phyloP scores from a whole-genome alignment of 805 yeast species.

The Brettanomyces bruxellensis region DNA sequence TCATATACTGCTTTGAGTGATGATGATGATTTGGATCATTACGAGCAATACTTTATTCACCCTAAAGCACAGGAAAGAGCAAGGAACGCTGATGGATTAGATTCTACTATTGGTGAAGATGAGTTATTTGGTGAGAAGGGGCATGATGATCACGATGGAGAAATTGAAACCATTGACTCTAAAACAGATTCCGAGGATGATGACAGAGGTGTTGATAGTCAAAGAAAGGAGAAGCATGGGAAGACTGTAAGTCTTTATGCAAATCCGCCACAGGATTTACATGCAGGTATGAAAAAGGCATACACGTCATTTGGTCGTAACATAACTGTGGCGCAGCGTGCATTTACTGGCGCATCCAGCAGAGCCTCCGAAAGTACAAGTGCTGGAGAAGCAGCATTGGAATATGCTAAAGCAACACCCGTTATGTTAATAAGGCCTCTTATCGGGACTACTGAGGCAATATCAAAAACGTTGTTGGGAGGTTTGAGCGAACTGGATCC shows the following conservation, averaged over 20 bases:
- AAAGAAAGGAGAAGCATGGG: constrained; percentile 17
- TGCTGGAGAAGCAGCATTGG: constrained; percentile 57
- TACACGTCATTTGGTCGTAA: constrained; percentile 64
- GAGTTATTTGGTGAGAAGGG: constrained; percentile 16
- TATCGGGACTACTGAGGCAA: constrained; percentile 88
- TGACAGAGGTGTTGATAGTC: constrained; percentile 5
- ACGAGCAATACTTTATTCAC: too few relatives aligned
- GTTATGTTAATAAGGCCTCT: constrained; percentile 73
- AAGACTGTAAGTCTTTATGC: constrained; percentile 65
- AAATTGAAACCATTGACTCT: constrained; percentile 11
- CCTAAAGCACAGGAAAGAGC: neutral
- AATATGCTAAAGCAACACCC: constrained; percentile 71
- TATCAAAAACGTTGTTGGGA: constrained; percentile 76
- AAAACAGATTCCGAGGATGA: constrained; percentile 13
- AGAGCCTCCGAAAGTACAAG: constrained; percentile 58
- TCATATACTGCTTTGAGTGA: neutral
- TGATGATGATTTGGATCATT: constrained; percentile 2
- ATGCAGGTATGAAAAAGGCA: constrained; percentile 70
- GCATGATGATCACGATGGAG: constrained; percentile 17
- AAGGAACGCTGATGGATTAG: constrained; percentile 15
- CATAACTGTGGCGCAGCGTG: constrained; percentile 53
- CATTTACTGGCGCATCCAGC: constrained; percentile 48
- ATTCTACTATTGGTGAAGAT: constrained; percentile 17
- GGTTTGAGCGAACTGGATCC: constrained; percentile 75
- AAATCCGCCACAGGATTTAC: constrained; percentile 66